These are phyloP conservation scores for Mycosphaerella sp. DNA, from an alignment of 2,329 filamentous ascomycete species.

Conservation along the genomic window DNA sequence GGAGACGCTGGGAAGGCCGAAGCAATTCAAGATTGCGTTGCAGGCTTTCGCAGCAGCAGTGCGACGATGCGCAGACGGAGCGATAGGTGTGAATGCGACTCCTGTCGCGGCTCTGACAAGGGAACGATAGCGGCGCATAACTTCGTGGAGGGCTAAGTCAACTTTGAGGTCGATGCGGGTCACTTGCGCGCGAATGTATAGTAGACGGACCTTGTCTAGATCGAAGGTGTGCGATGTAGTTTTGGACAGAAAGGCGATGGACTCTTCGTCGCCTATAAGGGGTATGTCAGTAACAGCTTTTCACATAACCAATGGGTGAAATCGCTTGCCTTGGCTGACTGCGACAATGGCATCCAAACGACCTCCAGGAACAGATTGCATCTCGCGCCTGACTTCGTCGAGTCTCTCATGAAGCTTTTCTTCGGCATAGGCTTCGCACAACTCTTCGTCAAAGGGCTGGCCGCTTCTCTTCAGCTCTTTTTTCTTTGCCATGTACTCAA, in stretches of 20 bases:
- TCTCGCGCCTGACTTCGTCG: conserved; percentile 21
- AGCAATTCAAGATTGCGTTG: conserved; percentile 25
- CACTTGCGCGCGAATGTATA: conserved; percentile 34
- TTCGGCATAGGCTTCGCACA: conserved; percentile 24
- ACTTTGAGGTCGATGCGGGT: conserved; percentile 34
- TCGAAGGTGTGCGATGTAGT: conserved; percentile 32
- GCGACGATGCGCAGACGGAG: conserved; percentile 23
- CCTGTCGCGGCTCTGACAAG: conserved; percentile 27
- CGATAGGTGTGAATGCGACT: conserved; percentile 15
- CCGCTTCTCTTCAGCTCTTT: conserved; percentile 21
- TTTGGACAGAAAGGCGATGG: conserved; percentile 29
- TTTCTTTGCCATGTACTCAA: conserved; percentile 17
- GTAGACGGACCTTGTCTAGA: conserved; percentile 32
- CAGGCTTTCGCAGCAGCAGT: conserved; percentile 24
- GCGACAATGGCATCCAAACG: conserved; percentile 25
- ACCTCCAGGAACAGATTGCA: conserved; percentile 24
- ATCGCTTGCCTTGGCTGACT: conserved; percentile 24
- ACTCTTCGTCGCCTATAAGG: conserved; percentile 28
- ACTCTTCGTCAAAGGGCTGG: conserved; percentile 21
- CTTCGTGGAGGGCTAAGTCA: conserved; percentile 33
- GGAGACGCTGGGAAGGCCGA: conserved; percentile 22
- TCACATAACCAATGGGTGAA: neutral
- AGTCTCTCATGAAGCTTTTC: conserved; percentile 25
- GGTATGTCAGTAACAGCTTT: neutral
- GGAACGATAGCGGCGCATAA: conserved; percentile 30